Evolutionary conservation across 768 basidiomycete species (phyloP), one percentile per base, ranked within the genome.

Genomic region (Tulasnella sp.): DNA sequence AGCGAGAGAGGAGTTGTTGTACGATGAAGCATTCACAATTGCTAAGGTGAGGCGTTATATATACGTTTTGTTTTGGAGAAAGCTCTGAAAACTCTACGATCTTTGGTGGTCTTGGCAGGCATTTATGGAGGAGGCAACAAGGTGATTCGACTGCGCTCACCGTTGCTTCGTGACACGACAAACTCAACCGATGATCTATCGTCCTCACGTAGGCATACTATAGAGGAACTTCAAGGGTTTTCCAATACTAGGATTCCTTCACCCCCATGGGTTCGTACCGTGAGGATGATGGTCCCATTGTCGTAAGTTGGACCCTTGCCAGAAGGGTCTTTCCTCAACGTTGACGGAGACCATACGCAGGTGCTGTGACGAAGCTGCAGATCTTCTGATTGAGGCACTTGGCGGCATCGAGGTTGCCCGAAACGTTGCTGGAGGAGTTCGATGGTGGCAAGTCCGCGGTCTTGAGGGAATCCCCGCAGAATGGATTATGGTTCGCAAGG

Each of bases 371-470:
- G 34, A 62, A n/a, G 67, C 73, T 0, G 72, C 73, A 17, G 67
- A 69, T 1, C 71, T 82, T 64, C 76, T 97, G 49, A 83, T 93
- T 59, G 74, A 80, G 62, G 89, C 82, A 3, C 75, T 96, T 7
- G 92, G 93, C 1, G 93, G 94, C n/a, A 65, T 68, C 41, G 85
- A 87, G 66, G 80, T 86, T 42, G 76, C 80, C 13, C 79, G 81
- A 63, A 77, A 77, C 42, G 68, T 90, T 29, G 83, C 92, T 3
- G 95, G 95, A 10, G 95, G 95, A 1, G 80, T 82, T 4, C 93
- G 94, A 69, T 98, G 95, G 93, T 98, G 95, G 95, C 94, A 96
- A 71, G 91, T 94, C 32, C 83, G 94, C 43, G 85, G 86, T 19
- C 68, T 91, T 48, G 73, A 80, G 54, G 93, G 92, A 1, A 72